Conservation (phyloP, 2,329 filamentous ascomycete species). For the Nothopassalora personata region DNA sequence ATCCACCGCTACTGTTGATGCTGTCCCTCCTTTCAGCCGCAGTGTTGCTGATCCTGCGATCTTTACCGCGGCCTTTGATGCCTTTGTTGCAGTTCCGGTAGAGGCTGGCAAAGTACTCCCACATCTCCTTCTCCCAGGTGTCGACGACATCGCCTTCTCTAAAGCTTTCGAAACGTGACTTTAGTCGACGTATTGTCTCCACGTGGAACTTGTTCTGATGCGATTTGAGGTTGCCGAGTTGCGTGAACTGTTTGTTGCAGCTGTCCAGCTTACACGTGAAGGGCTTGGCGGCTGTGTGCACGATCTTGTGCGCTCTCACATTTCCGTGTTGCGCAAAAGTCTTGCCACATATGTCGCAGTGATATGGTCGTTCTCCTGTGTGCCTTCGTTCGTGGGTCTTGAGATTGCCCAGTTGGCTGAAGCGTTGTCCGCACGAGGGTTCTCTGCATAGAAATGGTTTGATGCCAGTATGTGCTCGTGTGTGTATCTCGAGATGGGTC, state of each 20-base stretch:
- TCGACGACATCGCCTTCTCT: slow-evolving; percentile 58
- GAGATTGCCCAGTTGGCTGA: slow-evolving; percentile 86
- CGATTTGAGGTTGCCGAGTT: slow-evolving; percentile 88
- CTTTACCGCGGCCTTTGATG: slow-evolving; percentile 91
- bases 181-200: slow-evolving; percentile 64
- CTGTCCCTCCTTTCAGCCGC: slow-evolving; percentile 19
- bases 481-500: slow-evolving; percentile 88
- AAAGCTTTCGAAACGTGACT: slow-evolving; percentile 62
- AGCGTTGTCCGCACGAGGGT: slow-evolving; percentile 67
- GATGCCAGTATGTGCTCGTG: slow-evolving; percentile 78
- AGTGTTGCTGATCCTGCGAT: slow-evolving; percentile 56
- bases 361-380: slow-evolving; percentile 79
- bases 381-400: slow-evolving; percentile 88
- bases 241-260: slow-evolving; percentile 83
- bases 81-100: slow-evolving; percentile 99
- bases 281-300: slow-evolving; percentile 70
- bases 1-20: slow-evolving; percentile 11
- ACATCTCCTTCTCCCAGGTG: slow-evolving; percentile 67
- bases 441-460: slow-evolving; percentile 84
- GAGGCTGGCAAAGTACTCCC: slow-evolving; percentile 76
- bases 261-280: slow-evolving; percentile 76
- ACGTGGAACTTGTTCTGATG: slow-evolving; percentile 94
- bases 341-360: slow-evolving; percentile 74
- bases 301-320: slow-evolving; percentile 74
- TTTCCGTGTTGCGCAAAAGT: slow-evolving; percentile 82